A percentile compares a stretch with the other conserved stretches of the same genome.
Evolutionary conservation across 352 stramenopile species (phyloP).

Genomic region (Phytophthora citrophthora): DNA sequence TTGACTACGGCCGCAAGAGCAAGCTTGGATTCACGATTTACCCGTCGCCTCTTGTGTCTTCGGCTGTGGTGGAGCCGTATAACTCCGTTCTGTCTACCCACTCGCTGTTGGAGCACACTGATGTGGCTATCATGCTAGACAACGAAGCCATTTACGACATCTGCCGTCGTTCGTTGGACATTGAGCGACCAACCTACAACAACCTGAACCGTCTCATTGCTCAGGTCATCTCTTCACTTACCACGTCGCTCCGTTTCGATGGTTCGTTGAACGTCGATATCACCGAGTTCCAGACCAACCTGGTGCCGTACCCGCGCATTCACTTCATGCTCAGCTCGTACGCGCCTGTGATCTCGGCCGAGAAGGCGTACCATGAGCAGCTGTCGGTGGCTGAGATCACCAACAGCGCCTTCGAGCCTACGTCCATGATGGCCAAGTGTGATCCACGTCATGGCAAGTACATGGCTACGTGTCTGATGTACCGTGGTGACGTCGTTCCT

Average conservation of each 20-base stretch:
- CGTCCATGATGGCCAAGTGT: conserved; percentile 98
- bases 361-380: conserved; percentile 37
- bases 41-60: conserved; percentile 96
- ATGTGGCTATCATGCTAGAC: background rate
- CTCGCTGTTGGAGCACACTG: background rate
- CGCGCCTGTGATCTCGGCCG: too few relatives aligned
- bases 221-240: conserved; percentile 96
- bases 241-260: conserved; percentile 69
- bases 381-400: conserved; percentile 85
- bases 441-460: conserved; percentile 99
- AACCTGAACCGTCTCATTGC: conserved; percentile 98
- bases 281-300: conserved; percentile 86
- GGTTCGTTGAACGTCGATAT: conserved; percentile 94
- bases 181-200: conserved; percentile 27
- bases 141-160: background rate
- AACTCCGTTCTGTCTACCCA: conserved; percentile 96
- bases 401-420: conserved; percentile 95
- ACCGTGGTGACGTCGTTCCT: conserved; percentile 96
- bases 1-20: conserved; percentile 98
- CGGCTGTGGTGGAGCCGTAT: conserved; percentile 98
- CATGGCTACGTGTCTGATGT: conserved; percentile 99
- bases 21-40: conserved; percentile 98
- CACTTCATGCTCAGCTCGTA: too few relatives aligned
- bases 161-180: background rate
- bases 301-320: too few relatives aligned